These are phyloP conservation scores for Hibiscus syriacus DNA, from an alignment of 345 rosid species.

Conservation along the genomic window DNA sequence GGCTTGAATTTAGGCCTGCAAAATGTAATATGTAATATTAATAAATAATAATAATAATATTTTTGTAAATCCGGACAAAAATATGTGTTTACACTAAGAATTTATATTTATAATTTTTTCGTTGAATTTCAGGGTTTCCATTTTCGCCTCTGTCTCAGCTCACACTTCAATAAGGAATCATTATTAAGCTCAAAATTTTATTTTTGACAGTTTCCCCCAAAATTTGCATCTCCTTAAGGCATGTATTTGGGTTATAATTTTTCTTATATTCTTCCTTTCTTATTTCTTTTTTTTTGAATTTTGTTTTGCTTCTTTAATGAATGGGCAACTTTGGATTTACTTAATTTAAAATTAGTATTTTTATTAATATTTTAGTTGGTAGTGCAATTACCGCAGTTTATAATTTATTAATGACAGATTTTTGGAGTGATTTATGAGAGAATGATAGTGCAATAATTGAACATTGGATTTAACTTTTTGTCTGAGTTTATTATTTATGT, in stretches of 20 bases:
- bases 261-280: background rate
- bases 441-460: background rate
- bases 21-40: no score
- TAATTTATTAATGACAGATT: background rate
- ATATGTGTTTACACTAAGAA: no score
- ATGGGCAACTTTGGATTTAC: background rate
- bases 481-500: background rate
- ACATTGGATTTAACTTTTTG: background rate
- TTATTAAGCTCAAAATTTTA: constrained; percentile 12
- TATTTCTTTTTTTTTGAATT: background rate
- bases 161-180: constrained; percentile 28
- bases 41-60: no score
- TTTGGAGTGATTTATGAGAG: constrained; percentile 2
- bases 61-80: no score
- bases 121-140: constrained; percentile 31
- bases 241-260: background rate
- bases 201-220: background rate
- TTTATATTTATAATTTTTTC: background rate
- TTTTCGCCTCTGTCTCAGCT: constrained; percentile 24
- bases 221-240: background rate
- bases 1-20: no score
- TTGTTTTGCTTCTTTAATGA: background rate
- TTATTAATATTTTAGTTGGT: background rate
- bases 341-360: background rate
- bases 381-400: background rate